Conservation (phyloP, 257 asterid genomes). For the Ocimum tenuiflorum region DNA sequence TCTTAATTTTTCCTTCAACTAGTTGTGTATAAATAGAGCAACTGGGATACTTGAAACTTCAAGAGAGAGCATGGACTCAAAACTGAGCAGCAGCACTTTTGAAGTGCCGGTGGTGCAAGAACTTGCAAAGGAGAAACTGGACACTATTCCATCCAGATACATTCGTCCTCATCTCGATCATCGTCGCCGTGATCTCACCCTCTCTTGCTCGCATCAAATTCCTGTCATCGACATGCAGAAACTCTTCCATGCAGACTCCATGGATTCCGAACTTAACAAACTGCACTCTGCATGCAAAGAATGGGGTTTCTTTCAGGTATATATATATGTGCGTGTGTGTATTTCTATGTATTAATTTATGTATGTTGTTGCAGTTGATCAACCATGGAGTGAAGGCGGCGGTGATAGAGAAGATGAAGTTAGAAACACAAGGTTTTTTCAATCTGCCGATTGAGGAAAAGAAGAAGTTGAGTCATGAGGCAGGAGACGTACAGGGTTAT, state of each 20-base stretch:
- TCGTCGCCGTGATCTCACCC: background rate
- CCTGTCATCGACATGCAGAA: conserved; percentile 42
- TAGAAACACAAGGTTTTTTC: conserved; percentile 38
- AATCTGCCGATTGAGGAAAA: conserved; percentile 48
- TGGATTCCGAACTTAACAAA: conserved; percentile 37
- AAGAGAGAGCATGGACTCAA: too few species aligned
- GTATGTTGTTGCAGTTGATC: conserved; percentile 26
- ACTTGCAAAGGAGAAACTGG: too few species aligned
- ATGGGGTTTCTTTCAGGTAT: conserved; percentile 64
- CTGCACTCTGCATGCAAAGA: conserved; percentile 41
- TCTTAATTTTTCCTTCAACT: too few species aligned
- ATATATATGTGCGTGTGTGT: too few species aligned
- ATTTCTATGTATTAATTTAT: too few species aligned
- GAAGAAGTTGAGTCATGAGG: conserved; percentile 27
- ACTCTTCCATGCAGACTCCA: background rate
- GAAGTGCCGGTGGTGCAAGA: too few species aligned
- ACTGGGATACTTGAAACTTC: too few species aligned
- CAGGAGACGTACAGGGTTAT: conserved; percentile 38
- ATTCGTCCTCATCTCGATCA: too few species aligned
- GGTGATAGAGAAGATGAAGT: conserved; percentile 31
- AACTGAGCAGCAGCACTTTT: too few species aligned
- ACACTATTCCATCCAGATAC: too few species aligned
- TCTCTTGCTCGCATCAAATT: conserved; percentile 23
- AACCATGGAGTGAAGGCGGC: conserved; percentile 45
- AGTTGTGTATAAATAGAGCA: too few species aligned